A percentile compares a stretch with the other conserved stretches of the same genome.
Evolutionary conservation across 176 grass and related monocot genomes (phyloP).

Genomic region (Saccharum officinarum): DNA sequence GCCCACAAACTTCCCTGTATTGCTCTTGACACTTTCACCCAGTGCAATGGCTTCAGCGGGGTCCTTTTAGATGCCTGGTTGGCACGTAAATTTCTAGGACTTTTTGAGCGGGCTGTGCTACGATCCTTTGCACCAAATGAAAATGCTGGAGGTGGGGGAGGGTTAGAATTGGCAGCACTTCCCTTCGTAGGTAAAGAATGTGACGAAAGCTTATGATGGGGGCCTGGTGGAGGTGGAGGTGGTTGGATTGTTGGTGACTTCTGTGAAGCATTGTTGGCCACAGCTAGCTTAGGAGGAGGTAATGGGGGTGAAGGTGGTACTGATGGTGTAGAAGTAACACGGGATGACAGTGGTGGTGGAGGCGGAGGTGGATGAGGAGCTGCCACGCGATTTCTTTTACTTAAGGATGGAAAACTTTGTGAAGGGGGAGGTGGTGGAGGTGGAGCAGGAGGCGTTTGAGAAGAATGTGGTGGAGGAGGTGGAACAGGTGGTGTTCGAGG

Average conservation of each 20-base stretch:
- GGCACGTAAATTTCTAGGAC: slow-evolving; percentile 57
- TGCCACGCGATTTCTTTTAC: slow-evolving; percentile 21
- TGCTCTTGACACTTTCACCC: slow-evolving; percentile 94
- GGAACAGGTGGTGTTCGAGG: slow-evolving; percentile 3
- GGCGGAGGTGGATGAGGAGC: slow-evolving; percentile 41
- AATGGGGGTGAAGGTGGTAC: slow-evolving; percentile 43
- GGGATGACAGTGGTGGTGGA: slow-evolving; percentile 37
- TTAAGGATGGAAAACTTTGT: slow-evolving; percentile 38
- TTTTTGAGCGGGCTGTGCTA: slow-evolving; percentile 45
- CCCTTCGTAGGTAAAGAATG: slow-evolving; percentile 45
- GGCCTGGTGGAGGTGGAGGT: slow-evolving; percentile 44
- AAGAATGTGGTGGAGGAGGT: slow-evolving; percentile 19
- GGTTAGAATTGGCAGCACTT: slow-evolving; percentile 36
- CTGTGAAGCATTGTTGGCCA: slow-evolving; percentile 18
- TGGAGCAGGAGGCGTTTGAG: slow-evolving; percentile 19
- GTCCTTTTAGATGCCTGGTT: slow-evolving; percentile 67
- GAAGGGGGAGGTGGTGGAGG: slow-evolving; percentile 39
- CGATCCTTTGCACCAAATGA: slow-evolving; percentile 48
- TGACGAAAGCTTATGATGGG: slow-evolving; percentile 31
- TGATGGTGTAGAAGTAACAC: slow-evolving; percentile 19
- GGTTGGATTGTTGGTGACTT: slow-evolving; percentile 27
- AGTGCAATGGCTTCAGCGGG: slow-evolving; percentile 84
- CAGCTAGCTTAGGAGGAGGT: slow-evolving; percentile 42
- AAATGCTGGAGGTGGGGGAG: slow-evolving; percentile 74
- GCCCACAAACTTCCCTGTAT: slow-evolving; percentile 92